A percentile compares a stretch with the other conserved stretches of the same genome.
Evolutionary conservation across 495 filamentous ascomycete species (phyloP).

Genomic region (Neurospora terricola): DNA sequence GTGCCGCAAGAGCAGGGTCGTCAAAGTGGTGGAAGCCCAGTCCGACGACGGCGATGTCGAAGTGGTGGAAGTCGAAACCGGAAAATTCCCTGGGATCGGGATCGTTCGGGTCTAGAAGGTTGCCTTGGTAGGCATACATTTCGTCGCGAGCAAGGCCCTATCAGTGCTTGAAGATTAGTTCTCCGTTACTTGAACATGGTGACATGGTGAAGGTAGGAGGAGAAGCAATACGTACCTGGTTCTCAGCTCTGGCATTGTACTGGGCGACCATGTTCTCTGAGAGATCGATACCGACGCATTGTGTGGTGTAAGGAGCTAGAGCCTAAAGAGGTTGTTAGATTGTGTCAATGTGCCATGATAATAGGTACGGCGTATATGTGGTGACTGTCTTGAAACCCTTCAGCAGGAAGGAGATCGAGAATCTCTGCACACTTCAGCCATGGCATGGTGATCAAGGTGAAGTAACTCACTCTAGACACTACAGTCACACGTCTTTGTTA

Average conservation of each 20-base stretch:
- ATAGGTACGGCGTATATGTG: not conserved
- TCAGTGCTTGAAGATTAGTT: not conserved
- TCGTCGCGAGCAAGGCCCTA: slow-evolving; percentile 38
- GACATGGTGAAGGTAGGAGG: not conserved
- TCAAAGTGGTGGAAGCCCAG: slow-evolving; percentile 68
- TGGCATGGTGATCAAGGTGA: not conserved
- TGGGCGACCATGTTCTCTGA: slow-evolving; percentile 54
- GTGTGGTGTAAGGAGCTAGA: slow-evolving; percentile 49
- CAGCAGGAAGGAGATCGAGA: not conserved
- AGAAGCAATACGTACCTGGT: slow-evolving; percentile 24
- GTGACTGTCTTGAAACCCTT: not conserved
- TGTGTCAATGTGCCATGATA: not conserved
- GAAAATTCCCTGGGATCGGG: slow-evolving; percentile 29
- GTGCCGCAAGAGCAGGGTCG: slow-evolving; percentile 44
- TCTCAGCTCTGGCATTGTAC: slow-evolving; percentile 42
- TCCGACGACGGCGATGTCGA: slow-evolving; percentile 56
- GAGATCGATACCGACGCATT: slow-evolving; percentile 56
- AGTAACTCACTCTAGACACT: slow-evolving; percentile 9
- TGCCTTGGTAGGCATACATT: slow-evolving; percentile 48
- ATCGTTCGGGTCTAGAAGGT: slow-evolving; percentile 39
- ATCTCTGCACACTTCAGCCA: not conserved
- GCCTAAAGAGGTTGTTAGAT: slow-evolving; percentile 25
- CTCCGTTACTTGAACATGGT: too few species aligned
- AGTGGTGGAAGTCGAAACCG: slow-evolving; percentile 41
- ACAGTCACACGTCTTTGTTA: not conserved